Evolutionary conservation across 768 basidiomycete genomes (phyloP).

Genomic region (Rhizopogon roseolus): DNA sequence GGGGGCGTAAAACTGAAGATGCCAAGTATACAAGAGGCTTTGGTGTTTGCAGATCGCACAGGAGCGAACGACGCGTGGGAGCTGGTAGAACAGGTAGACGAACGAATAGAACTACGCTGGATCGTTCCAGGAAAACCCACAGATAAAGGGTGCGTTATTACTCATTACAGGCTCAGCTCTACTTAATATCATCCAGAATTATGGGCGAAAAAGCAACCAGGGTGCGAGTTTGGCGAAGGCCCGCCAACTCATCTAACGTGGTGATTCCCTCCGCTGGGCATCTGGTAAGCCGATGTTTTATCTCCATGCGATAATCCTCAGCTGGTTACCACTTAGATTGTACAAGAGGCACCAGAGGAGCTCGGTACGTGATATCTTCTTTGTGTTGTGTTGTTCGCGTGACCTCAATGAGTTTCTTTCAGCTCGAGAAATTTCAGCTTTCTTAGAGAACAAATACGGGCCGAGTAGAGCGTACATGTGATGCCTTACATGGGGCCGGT

Average conservation of each 20-base stretch:
- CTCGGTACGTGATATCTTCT: constrained; percentile 16
- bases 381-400: neutral
- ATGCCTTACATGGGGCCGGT: too few relatives aligned
- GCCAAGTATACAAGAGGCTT: constrained; percentile 59
- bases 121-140: constrained; percentile 15
- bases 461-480: too few relatives aligned
- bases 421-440: too few relatives aligned
- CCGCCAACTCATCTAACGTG: constrained; percentile 22
- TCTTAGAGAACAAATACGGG: too few relatives aligned
- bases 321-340: constrained; percentile 11
- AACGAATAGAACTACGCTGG: constrained; percentile 22
- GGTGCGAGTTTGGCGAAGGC: constrained; percentile 24
- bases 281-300: constrained; percentile 16
- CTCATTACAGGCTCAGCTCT: neutral
- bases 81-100: constrained; percentile 19
- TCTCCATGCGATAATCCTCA: neutral
- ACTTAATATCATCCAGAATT: constrained; percentile 9
- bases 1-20: constrained; percentile 58
- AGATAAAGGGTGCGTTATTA: constrained; percentile 8
- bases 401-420: neutral
- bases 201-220: constrained; percentile 5
- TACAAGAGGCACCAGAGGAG: constrained; percentile 24
- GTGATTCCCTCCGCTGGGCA: constrained; percentile 22
- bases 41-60: constrained; percentile 48
- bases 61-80: constrained; percentile 20